Evolutionary conservation across 441 rosid genomes (phyloP).

Genomic region (Populus trichocarpa): DNA sequence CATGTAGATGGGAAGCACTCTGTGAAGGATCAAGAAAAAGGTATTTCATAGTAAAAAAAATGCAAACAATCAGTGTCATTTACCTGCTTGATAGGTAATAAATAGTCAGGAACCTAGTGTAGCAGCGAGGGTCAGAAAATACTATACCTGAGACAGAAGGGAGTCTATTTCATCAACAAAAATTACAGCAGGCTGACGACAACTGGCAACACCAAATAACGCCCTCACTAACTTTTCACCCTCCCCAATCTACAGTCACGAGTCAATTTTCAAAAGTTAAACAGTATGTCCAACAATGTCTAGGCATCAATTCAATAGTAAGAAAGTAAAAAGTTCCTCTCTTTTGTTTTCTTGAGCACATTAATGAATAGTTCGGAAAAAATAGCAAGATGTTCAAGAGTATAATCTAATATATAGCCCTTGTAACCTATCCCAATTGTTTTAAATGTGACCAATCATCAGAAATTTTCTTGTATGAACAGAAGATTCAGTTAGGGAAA

Average conservation of each 20-base stretch:
- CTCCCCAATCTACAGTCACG: constrained; percentile 75
- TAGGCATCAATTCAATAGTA: background rate
- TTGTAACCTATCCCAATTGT: constrained; percentile 2
- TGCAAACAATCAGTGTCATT: background rate
- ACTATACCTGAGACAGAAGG: constrained; percentile 81
- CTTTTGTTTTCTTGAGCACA: background rate
- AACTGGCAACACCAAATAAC: constrained; percentile 94
- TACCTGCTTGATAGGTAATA: background rate
- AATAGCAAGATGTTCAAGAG: background rate
- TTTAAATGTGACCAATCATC: background rate
- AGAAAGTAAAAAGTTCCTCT: background rate
- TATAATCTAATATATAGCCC: background rate
- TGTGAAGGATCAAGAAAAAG: background rate
- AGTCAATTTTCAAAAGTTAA: background rate
- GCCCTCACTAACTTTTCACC: constrained; percentile 99
- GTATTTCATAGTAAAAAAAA: background rate
- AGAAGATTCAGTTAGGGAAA: background rate
- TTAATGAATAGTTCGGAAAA: background rate
- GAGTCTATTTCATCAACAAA: constrained; percentile 98
- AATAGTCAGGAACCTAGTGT: background rate
- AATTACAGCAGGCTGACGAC: constrained; percentile 97
- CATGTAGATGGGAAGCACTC: constrained; percentile 1
- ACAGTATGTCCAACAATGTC: background rate
- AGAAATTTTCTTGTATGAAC: background rate
- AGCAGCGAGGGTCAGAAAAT: constrained; percentile 2